phyloP scores from a whole-genome alignment of 148 eudicot species.

The Amaranthus hypochondriacus region DNA sequence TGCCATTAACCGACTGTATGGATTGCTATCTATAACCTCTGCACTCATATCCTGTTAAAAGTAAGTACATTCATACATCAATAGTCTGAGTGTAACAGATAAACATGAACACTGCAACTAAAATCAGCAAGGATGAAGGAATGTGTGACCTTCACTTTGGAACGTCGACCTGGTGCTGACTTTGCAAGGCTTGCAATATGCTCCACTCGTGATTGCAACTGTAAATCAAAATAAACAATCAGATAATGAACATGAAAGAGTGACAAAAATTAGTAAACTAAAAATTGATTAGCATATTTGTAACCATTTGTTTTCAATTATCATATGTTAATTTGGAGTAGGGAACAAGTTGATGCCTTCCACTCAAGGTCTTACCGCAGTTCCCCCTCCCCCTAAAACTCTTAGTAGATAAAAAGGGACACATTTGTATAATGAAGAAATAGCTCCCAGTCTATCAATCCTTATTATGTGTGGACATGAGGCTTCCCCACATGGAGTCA shows the following conservation, averaged over 20 bases:
- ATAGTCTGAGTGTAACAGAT: not conserved
- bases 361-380: no score
- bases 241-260: not conserved
- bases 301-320: not conserved
- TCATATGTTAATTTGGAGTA: not conserved
- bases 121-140: not conserved
- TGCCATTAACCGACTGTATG: constrained; percentile 96
- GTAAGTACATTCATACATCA: constrained; percentile 17
- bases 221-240: not conserved
- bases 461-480: no score
- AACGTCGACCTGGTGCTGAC: constrained; percentile 49
- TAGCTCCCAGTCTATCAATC: no score
- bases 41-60: constrained; percentile 86
- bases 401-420: no score
- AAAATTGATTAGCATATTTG: not conserved
- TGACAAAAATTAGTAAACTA: not conserved
- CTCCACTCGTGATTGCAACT: constrained; percentile 60
- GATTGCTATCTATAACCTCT: constrained; percentile 95
- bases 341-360: not conserved
- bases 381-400: no score
- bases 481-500: no score
- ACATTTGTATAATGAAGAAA: no score
- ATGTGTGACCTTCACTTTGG: constrained; percentile 68
- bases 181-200: constrained; percentile 53
- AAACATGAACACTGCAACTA: not conserved